Conservation (phyloP, 305 asterid species). For the Fraxinus ornus region DNA sequence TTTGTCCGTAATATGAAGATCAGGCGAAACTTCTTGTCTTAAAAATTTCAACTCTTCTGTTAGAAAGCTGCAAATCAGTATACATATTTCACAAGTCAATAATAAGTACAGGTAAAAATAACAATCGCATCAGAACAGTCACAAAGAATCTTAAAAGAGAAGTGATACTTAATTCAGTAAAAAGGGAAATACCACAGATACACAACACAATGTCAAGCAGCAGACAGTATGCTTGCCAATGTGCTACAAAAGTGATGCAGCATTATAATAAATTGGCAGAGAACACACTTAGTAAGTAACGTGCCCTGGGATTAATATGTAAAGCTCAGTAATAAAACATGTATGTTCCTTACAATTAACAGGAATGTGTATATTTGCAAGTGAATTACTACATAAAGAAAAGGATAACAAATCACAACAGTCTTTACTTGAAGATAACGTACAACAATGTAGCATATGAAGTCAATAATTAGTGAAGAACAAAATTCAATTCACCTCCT, state of each 20-base stretch:
- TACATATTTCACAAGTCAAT: slow-evolving; percentile 1
- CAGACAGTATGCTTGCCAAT: not conserved
- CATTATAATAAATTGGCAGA: not conserved
- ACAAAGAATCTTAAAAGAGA: slow-evolving; percentile 11
- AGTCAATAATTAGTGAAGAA: slow-evolving; percentile 9
- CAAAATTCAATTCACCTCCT: slow-evolving; percentile 52
- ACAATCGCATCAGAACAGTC: slow-evolving; percentile 1
- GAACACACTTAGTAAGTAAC: not conserved
- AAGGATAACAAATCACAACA: not conserved
- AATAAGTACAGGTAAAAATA: slow-evolving; percentile 12
- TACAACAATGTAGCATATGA: not conserved
- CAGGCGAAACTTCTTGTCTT: slow-evolving; percentile 36
- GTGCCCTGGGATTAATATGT: not conserved
- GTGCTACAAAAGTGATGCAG: not conserved
- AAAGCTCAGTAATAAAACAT: not conserved
- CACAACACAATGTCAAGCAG: not conserved
- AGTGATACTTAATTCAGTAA: not conserved
- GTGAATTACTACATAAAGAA: not conserved
- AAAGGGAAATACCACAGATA: not conserved
- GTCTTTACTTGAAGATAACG: not conserved
- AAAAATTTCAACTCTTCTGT: slow-evolving; percentile 73
- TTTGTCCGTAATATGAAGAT: slow-evolving; percentile 47
- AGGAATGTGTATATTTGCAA: not conserved
- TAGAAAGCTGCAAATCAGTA: slow-evolving; percentile 57
- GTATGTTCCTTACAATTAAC: not conserved